Base-by-base conservation (phyloP, 1,284 basidiomycete genomes). In the Pulveroboletus sp. region DNA sequence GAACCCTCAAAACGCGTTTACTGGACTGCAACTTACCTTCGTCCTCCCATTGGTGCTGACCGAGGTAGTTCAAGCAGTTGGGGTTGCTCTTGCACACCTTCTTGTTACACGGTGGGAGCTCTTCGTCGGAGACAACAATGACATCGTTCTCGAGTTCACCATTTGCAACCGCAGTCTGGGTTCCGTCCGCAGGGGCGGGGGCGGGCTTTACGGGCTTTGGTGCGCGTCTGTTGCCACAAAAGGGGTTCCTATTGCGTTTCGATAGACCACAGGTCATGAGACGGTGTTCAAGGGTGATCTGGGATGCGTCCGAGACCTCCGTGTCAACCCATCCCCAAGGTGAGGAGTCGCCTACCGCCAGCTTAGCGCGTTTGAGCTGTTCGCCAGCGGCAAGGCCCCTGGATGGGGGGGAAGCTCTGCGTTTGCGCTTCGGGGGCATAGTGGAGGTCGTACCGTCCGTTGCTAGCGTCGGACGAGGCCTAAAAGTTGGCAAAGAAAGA, bases 11-110 rank as follows among this genome's bases (percentile, higher is more conserved):
- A 58, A 65, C 63, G 60, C 65, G 65, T 62, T 51, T 40, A n/a
- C 40, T 44, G 53, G 42, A 39, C 25, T 26, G 43, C 31, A 26
- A 42, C 75, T 51, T 45, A 85, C 85, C 81, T 78, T 83, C 78
- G 59, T 84, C 76, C 68, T 89, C 85, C 89, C 89, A 92, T 61
- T 81, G 79, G 26, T 87, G 85, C 63, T 91, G 89, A 8, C 92
- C 92, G 28, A 96, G 74, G 72, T 92, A 85, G 69, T 95, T 96
- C 60, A 94, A 75, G 70, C 94, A 96, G 56, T 86, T 83, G 8
- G 91, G 90, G 66, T 92, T 92, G 49, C 71, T 73, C 65, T 80
- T 86, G 72, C 94, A 97, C 5, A 59, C 51, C 57, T 83, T 89
- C 61, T 80, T 81, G 49, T 72, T 78, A 67, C 94, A 96, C 18